phyloP scores from a whole-genome alignment of 108 stramenopile species.

The Nitzschia sp. region DNA sequence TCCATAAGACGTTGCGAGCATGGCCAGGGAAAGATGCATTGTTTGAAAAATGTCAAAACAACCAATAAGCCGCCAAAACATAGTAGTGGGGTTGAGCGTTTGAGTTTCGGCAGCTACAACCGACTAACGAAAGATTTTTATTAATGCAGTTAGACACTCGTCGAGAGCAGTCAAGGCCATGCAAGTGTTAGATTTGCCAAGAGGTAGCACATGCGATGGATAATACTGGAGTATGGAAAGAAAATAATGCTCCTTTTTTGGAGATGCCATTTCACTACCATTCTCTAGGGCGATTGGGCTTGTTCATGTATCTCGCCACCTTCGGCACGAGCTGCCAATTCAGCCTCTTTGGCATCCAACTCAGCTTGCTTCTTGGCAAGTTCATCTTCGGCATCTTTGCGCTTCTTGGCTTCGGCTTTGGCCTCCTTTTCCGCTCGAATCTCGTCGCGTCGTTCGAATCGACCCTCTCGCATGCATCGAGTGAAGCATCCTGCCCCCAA shows the following conservation, averaged over 20 bases:
- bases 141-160: too few species aligned
- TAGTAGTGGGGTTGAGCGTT: slow-evolving; percentile 26
- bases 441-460: slow-evolving; percentile 19
- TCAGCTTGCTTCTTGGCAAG: background rate
- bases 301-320: too few species aligned
- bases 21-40: slow-evolving; percentile 34
- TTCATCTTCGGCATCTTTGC: background rate
- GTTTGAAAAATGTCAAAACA: slow-evolving; percentile 33
- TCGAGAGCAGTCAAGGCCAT: too few species aligned
- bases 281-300: too few species aligned
- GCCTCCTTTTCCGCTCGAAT: background rate
- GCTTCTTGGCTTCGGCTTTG: background rate
- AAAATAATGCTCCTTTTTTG: too few species aligned
- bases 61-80: slow-evolving; percentile 35
- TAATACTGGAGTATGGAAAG: too few species aligned
- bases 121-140: too few species aligned
- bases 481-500: slow-evolving; percentile 19
- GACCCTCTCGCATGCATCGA: slow-evolving; percentile 33
- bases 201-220: too few species aligned
- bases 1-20: slow-evolving; percentile 26
- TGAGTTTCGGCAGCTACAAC: too few species aligned
- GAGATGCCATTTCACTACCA: too few species aligned
- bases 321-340: background rate
- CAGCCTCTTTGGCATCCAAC: background rate
- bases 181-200: too few species aligned